Percentiles rank a stretch among this genome's conserved stretches.
Evolutionary conservation across 768 basidiomycete species (phyloP).

Genomic region (Calocera cornea): DNA sequence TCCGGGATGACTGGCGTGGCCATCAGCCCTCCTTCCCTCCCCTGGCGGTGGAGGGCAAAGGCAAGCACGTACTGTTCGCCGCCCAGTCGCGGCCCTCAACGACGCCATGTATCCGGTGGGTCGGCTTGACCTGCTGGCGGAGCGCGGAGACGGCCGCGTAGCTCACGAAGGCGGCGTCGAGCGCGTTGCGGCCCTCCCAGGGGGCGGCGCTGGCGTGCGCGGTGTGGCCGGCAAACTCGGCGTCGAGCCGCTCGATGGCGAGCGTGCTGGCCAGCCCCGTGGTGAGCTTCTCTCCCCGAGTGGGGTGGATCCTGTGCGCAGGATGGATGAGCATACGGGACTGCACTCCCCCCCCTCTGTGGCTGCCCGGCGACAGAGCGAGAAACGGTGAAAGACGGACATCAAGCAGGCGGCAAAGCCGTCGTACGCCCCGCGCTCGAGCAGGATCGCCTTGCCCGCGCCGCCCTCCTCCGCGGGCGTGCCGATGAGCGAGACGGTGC

Average conservation of each 20-base stretch:
- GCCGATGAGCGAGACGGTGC: conserved; percentile 57
- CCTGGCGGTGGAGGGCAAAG: not conserved
- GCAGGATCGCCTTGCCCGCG: not conserved
- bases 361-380: too few relatives aligned
- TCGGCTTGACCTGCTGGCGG: not conserved
- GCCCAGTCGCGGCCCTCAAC: conserved; percentile 44
- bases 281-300: conserved; percentile 13
- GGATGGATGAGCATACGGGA: too few relatives aligned
- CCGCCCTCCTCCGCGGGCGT: conserved; percentile 45
- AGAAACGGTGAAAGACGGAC: not conserved
- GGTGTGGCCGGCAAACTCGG: not conserved
- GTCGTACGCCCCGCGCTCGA: not conserved
- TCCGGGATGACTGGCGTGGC: conserved; percentile 50
- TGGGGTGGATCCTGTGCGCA: not conserved
- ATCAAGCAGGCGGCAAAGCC: not conserved
- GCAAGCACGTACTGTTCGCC: conserved; percentile 43
- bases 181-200: conserved; percentile 5
- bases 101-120: conserved; percentile 8
- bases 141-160: conserved; percentile 59
- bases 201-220: not conserved
- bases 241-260: not conserved
- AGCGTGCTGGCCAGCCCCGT: conserved; percentile 4
- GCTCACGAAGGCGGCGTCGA: not conserved
- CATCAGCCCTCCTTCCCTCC: too few relatives aligned
- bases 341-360: too few relatives aligned